A percentile compares a stretch with the other conserved stretches of the same genome.
These are phyloP conservation scores for Aspergillus pseudonomiae DNA, from an alignment of 2,329 filamentous ascomycete species.

Conservation along the genomic window DNA sequence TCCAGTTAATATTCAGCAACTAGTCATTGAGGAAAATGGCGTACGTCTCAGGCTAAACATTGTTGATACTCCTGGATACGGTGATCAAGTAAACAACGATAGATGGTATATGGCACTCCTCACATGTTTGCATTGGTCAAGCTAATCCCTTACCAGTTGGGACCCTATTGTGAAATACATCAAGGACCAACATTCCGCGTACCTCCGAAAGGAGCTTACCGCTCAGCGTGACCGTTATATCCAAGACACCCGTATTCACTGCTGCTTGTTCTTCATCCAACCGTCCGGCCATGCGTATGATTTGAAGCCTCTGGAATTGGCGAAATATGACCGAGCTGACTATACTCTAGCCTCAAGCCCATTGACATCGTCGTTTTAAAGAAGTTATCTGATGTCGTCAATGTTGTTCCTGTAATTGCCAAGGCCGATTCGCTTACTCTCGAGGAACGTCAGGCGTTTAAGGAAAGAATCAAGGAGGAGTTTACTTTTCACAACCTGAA, in stretches of 20 bases:
- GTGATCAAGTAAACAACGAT: conserved; percentile 99
- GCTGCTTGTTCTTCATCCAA: conserved; percentile 99
- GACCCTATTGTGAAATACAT: conserved; percentile 99
- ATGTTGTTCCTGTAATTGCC: conserved; percentile 97
- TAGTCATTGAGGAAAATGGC: conserved; percentile 96
- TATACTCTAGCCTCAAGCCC: conserved; percentile 71
- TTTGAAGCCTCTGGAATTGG: neutral
- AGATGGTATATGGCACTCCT: conserved; percentile 65
- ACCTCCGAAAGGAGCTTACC: conserved; percentile 98
- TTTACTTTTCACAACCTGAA: conserved; percentile 99
- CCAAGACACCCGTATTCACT: conserved; percentile 98
- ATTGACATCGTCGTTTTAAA: conserved; percentile 99
- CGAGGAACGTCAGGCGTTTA: conserved; percentile 94
- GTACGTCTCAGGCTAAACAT: conserved; percentile 97
- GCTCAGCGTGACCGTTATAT: conserved; percentile 99
- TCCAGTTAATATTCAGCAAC: conserved; percentile 21
- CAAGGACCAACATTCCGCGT: conserved; percentile 99
- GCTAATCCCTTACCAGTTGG: conserved; percentile 62
- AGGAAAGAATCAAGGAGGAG: conserved; percentile 99
- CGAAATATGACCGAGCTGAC: conserved; percentile 14
- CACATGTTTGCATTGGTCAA: conserved; percentile 4
- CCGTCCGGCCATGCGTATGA: conserved; percentile 85
- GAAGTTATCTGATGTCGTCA: conserved; percentile 99
- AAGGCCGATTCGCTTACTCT: conserved; percentile 96
- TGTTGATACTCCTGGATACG: conserved; percentile 97